A percentile compares a stretch with the other conserved stretches of the same genome.
phyloP scores from a whole-genome alignment of 2,329 filamentous ascomycete species.

The Ascochyta fabae region DNA sequence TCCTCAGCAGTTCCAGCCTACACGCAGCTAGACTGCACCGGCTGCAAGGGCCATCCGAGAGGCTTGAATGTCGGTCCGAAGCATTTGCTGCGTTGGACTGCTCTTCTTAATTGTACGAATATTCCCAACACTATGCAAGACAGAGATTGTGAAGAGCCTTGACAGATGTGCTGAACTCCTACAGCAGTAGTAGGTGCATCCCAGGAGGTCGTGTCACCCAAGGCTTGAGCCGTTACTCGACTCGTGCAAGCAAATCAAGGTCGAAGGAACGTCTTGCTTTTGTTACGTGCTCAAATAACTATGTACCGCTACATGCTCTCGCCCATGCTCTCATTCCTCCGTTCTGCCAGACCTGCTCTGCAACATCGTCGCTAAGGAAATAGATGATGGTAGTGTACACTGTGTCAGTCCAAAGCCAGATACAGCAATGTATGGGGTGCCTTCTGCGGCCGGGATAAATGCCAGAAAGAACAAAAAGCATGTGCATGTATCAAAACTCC shows the following conservation, averaged over 20 bases:
- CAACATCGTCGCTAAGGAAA: constrained; percentile 22
- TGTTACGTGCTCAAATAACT: constrained; percentile 32
- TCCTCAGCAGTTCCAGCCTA: constrained; percentile 10
- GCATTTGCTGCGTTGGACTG: background rate
- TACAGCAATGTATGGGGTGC: constrained; percentile 21
- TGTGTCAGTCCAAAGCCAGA: constrained; percentile 27
- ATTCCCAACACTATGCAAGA: background rate
- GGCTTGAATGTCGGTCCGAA: constrained; percentile 8
- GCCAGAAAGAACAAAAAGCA: constrained; percentile 31
- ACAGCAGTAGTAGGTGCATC: too few species aligned
- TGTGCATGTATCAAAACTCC: constrained; percentile 48
- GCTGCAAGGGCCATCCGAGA: background rate
- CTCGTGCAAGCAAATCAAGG: too few species aligned
- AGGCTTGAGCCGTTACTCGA: too few species aligned
- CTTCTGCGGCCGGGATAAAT: constrained; percentile 20
- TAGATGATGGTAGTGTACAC: constrained; percentile 39
- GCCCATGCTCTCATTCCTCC: constrained; percentile 11
- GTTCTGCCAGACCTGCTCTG: constrained; percentile 20
- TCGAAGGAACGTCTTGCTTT: constrained; percentile 36
- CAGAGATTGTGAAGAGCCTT: too few species aligned
- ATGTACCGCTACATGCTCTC: constrained; percentile 25
- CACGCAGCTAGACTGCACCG: constrained; percentile 10
- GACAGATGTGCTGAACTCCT: too few species aligned
- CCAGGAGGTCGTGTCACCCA: too few species aligned
- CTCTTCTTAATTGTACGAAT: background rate